Base-by-base conservation (phyloP, 2,329 filamentous ascomycete genomes). In the Penicillium freii region DNA sequence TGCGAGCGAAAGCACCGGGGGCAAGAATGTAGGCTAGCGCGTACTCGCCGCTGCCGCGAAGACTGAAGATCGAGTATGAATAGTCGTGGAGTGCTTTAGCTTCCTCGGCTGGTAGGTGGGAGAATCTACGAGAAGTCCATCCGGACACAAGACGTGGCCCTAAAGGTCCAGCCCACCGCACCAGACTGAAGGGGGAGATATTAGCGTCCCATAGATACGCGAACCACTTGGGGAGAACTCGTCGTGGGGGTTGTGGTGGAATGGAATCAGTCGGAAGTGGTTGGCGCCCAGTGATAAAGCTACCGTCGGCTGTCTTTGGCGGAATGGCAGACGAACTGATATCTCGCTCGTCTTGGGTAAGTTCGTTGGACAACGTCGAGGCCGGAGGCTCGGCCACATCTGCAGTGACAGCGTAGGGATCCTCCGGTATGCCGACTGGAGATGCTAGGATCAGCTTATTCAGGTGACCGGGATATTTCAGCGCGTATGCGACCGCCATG, bases 361-460 rank as follows among this genome's bases (percentile, higher is more conserved):
- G 89, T 66, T 96, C 92, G 69, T 87, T 89, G 43, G 83, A 83
- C 65, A 95, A 77, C 0, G 87, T 88, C 3, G 90, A 92, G 9
- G 87, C 84, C 36, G 81, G 79, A 1, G 89, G 88, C 51, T 93
- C 90, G 0, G 92, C 90, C 79, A 97, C 85, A 2, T 86, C 87
- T 11, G 90, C 87, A 64, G 84, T 87, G 57, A 94, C 86, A 5
- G 93, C 94, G 68, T 93, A 93, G 0, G 94, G 94, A 68, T 99
- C 91, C 71, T 96, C 92, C 2, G 94, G 94, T 8, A 99, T 89
- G 21, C 94, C 94, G 21, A 97, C 94, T 0, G 94, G 94, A 0
- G 91, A 96, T 0, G 91, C 94, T 31, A 99, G 83, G 62, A 99
- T 96, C 61, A 99, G 84, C 78, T 99, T 99, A 78, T 99, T 96